Evolutionary conservation across 225 moss, liverwort and hornwort species (phyloP).

Genomic region (Lunularia cruciata): DNA sequence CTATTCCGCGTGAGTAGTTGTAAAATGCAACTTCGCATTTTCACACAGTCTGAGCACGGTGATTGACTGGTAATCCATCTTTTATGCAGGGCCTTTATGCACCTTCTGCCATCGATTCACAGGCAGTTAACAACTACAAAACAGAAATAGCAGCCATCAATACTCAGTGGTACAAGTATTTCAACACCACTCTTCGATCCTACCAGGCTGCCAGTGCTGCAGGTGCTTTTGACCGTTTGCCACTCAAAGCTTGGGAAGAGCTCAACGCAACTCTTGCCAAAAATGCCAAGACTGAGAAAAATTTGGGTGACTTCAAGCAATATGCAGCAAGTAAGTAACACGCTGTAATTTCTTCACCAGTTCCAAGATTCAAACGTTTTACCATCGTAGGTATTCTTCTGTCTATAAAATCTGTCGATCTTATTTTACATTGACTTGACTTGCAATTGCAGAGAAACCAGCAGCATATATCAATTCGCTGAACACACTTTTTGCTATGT

Average conservation of each 20-base stretch:
- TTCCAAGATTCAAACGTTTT: too few species aligned
- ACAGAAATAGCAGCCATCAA: neutral
- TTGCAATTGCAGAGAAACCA: too few species aligned
- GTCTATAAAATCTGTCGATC: too few species aligned
- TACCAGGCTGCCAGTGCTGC: too few species aligned
- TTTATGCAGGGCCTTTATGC: neutral
- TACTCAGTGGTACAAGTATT: too few species aligned
- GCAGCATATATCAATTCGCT: too few species aligned
- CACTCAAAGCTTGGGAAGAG: neutral
- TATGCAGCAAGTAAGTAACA: too few species aligned
- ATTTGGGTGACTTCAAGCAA: slow-evolving; percentile 1
- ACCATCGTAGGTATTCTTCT: too few species aligned
- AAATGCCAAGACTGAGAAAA: neutral
- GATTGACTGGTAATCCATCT: neutral
- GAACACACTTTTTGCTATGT: too few species aligned
- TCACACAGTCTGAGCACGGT: neutral
- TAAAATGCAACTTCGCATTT: neutral
- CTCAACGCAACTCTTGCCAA: neutral
- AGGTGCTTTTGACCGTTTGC: neutral
- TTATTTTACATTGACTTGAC: too few species aligned
- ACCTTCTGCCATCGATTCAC: neutral
- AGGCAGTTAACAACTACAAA: neutral
- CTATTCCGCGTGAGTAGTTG: neutral
- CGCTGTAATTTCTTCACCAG: too few species aligned
- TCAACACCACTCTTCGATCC: too few species aligned